phyloP scores from a whole-genome alignment of 805 yeast genomes.

The Kodamaea fukazawae region DNA sequence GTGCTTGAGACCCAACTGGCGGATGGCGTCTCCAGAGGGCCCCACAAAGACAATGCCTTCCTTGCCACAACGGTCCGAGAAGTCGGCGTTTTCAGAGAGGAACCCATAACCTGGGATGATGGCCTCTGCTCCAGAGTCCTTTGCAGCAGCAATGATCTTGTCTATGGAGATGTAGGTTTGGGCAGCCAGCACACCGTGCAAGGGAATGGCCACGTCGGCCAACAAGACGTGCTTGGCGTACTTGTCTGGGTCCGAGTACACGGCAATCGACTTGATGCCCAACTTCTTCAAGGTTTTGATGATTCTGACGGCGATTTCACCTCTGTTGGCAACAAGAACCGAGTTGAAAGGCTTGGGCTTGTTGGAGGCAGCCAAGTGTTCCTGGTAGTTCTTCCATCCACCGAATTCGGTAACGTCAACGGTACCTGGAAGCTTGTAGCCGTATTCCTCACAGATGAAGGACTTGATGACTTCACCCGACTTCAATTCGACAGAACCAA shows the following conservation, averaged over 20 bases:
- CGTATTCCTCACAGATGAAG: conserved; percentile 89
- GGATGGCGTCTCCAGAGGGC: conserved; percentile 92
- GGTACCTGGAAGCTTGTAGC: conserved; percentile 70
- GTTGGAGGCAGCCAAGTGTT: conserved; percentile 24
- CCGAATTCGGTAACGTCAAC: conserved; percentile 82
- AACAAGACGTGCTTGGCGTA: conserved; percentile 81
- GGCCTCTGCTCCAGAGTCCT: conserved; percentile 83
- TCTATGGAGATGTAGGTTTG: conserved; percentile 87
- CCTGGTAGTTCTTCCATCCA: conserved; percentile 77
- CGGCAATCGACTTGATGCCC: conserved; percentile 76
- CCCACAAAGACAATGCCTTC: conserved; percentile 93
- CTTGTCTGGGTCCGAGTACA: conserved; percentile 87
- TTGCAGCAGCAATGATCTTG: conserved; percentile 83
- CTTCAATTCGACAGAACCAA: conserved; percentile 84
- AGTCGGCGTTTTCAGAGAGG: conserved; percentile 93
- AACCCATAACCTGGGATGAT: conserved; percentile 98
- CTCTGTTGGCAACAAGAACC: conserved; percentile 95
- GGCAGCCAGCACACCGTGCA: conserved; percentile 81
- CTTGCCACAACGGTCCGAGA: conserved; percentile 78
- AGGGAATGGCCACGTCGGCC: conserved; percentile 79
- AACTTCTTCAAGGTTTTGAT: conserved; percentile 82
- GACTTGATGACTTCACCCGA: conserved; percentile 86
- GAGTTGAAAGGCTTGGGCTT: conserved; percentile 58
- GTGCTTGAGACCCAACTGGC: conserved; percentile 89
- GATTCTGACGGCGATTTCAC: conserved; percentile 95